Evolutionary conservation across 345 rosid species (phyloP), one percentile per base, ranked within the genome.

Genomic region (Noccaea caerulescens): DNA sequence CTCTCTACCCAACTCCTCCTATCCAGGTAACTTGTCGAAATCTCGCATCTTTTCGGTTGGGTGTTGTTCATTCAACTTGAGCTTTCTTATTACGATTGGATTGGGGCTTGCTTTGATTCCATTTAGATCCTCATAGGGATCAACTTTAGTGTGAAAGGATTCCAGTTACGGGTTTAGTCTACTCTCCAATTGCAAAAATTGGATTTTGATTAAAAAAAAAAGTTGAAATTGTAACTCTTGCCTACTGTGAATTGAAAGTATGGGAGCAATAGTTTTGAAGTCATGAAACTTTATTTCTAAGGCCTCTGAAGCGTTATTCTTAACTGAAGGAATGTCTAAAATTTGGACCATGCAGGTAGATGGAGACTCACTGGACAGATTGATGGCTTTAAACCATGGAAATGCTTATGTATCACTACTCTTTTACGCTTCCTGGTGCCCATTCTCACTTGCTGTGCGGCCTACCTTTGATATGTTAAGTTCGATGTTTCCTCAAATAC

Each of bases 391-490:
- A 10, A 54, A 45, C 68, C 81, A 72, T 65, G 68, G 72, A 16
- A 71, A 78, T 61, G 72, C 60, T 69, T 91, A 72, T 63, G 67
- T 80, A 39, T 76, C 92, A 0, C 75, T 93, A 20, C 88, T 93
- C 54, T 87, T 93, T 81, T 85, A 91, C 67, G 96, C 92, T 80
- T 83, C 94, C n/a, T 87, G 88, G 88, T 88, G 97, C 82, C 96
- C 87, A 0, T 91, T 93, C 68, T 93, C 97, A 14, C 25, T 38
- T 14, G 70, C 56, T 47, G 3, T 84, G 18, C 77, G 45, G 8
- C 80, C 91, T 34, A 81, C 75, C 63, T 91, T 85, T 68, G 84
- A 85, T 69, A 62, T 79, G 72, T 82, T 91, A 58, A 66, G 88
- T 51, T 84, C 82, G 6, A 88, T 94, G 96, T 91, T 94, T 80